Evolutionary conservation across 352 stramenopile genomes (phyloP).

Genomic region (Blastocystis sp.): DNA sequence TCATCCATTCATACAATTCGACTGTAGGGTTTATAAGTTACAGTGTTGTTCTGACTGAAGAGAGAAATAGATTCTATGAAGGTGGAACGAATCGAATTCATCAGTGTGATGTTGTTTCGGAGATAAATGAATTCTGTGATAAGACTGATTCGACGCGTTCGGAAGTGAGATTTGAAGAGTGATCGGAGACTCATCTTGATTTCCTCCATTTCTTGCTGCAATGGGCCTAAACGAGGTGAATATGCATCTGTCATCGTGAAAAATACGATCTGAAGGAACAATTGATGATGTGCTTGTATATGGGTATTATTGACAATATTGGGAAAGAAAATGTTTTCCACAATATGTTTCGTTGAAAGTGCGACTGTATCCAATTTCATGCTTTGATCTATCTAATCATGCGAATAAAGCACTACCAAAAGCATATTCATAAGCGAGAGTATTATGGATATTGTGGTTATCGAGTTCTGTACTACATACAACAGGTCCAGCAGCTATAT

Average conservation of each 20-base stretch:
- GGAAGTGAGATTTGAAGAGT: constrained; percentile 38
- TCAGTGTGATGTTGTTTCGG: constrained; percentile 18
- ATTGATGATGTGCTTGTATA: background rate
- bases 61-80: constrained; percentile 53
- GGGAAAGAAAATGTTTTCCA: constrained; percentile 36
- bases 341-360: background rate
- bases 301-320: constrained; percentile 40
- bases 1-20: background rate
- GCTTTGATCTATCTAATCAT: background rate
- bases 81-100: constrained; percentile 45
- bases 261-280: constrained; percentile 23
- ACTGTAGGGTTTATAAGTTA: background rate
- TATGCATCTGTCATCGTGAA: constrained; percentile 3
- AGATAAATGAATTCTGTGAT: constrained; percentile 47
- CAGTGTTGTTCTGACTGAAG: constrained; percentile 20
- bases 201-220: constrained; percentile 53
- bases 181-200: background rate
- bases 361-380: constrained; percentile 20
- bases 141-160: background rate
- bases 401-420: background rate
- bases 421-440: constrained; percentile 1
- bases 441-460: constrained; percentile 50
- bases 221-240: background rate
- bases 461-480: constrained; percentile 11
- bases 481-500: constrained; percentile 3